Conservation (phyloP, 306 rosid genomes). For the Albizia julibrissin region DNA sequence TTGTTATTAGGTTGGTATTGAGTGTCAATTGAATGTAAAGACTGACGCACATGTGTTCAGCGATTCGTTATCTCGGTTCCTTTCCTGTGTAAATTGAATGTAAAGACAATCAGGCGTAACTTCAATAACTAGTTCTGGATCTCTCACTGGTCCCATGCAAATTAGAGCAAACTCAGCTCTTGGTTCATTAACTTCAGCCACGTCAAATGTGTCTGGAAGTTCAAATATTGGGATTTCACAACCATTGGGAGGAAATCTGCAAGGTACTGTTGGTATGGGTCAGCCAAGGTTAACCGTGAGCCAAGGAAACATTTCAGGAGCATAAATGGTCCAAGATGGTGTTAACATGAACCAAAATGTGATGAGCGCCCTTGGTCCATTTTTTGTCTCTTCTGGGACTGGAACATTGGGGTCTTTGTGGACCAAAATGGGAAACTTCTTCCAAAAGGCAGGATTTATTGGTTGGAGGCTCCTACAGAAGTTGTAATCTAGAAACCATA, state of each 20-base stretch:
- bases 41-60: too few species aligned
- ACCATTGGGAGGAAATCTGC: slow-evolving; percentile 72
- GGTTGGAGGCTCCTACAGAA: slow-evolving; percentile 93
- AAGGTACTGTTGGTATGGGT: slow-evolving; percentile 79
- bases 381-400: slow-evolving; percentile 83
- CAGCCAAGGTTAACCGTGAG: slow-evolving; percentile 71
- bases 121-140: slow-evolving; percentile 66
- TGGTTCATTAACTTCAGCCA: slow-evolving; percentile 65
- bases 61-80: too few species aligned
- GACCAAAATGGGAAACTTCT: slow-evolving; percentile 97
- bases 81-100: too few species aligned
- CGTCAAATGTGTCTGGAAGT: slow-evolving; percentile 72
- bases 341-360: slow-evolving; percentile 80
- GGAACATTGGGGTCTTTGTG: slow-evolving; percentile 94
- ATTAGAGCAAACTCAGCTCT: slow-evolving; percentile 73
- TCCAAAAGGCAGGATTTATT: slow-evolving; percentile 90
- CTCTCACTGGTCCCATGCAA: slow-evolving; percentile 64
- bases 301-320: slow-evolving; percentile 80
- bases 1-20: too few species aligned
- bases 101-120: slow-evolving; percentile 62
- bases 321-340: slow-evolving; percentile 80
- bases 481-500: slow-evolving; percentile 86
- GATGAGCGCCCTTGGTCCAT: slow-evolving; percentile 71
- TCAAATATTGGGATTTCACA: slow-evolving; percentile 80
- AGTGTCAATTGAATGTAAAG: too few species aligned